Evolutionary conservation across 768 basidiomycete genomes (phyloP).

Genomic region (Lentinula raphanica): DNA sequence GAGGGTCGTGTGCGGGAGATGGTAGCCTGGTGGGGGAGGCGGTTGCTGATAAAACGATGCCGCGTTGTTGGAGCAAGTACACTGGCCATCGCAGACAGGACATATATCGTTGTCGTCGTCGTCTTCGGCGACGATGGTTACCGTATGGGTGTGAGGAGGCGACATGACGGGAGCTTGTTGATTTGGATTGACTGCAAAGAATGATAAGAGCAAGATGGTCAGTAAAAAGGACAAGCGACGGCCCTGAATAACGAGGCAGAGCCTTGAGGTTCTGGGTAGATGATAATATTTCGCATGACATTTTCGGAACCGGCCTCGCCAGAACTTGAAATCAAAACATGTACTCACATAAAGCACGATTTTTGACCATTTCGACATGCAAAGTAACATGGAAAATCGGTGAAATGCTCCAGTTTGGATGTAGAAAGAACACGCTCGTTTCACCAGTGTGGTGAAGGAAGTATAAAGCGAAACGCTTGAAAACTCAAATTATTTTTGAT

Average conservation of each 20-base stretch:
- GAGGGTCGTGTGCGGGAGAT: constrained; percentile 22
- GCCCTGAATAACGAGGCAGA: constrained; percentile 10
- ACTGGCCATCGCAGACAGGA: constrained; percentile 87
- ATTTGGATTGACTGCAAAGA: constrained; percentile 28
- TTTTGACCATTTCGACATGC: constrained; percentile 35
- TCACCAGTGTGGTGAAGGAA: constrained; percentile 15
- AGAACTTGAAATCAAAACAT: constrained; percentile 8
- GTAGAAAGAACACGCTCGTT: constrained; percentile 8
- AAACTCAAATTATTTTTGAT: neutral
- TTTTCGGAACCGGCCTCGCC: constrained; percentile 7
- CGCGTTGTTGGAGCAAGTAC: constrained; percentile 63
- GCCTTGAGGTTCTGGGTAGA: constrained; percentile 6
- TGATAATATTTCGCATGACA: constrained; percentile 14
- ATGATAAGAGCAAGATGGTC: constrained; percentile 6
- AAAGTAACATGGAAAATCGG: constrained; percentile 24
- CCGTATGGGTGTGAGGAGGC: constrained; percentile 65
- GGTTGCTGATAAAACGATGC: constrained; percentile 32
- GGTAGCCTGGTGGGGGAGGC: constrained; percentile 24
- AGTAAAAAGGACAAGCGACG: constrained; percentile 9
- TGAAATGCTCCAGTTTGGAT: constrained; percentile 37
- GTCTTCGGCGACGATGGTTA: constrained; percentile 39
- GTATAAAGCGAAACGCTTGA: neutral
- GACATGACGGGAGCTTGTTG: constrained; percentile 60
- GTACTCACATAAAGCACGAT: constrained; percentile 31
- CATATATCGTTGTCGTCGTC: constrained; percentile 86